Base-by-base conservation (phyloP, 2,329 filamentous ascomycete genomes). In the Aquanectria penicillioides region DNA sequence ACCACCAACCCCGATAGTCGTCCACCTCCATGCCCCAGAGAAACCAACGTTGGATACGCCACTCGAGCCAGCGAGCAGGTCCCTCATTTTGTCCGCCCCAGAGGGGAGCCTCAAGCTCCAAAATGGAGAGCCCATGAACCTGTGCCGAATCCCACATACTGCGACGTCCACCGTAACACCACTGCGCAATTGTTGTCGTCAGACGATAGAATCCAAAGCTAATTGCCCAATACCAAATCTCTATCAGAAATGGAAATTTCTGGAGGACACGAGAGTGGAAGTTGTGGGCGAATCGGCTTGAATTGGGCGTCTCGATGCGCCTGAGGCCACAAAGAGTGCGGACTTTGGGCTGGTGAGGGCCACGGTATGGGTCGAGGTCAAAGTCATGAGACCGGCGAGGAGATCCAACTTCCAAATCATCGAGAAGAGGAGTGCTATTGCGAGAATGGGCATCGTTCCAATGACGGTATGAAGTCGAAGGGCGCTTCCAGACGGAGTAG, bases 161-260 rank as follows among this genome's bases (percentile, higher is more conserved):
- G 5, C 73, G 1, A 71, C 75, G 13, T 75, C 68, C 22, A 74
- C 75, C 49, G 79, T 73, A 8, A 74, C n/a, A n/a, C n/a, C n/a
- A n/a, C n/a, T n/a, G n/a, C n/a, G n/a, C n/a, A n/a, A n/a, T n/a
- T n/a, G n/a, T n/a, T n/a, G n/a, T n/a, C n/a, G n/a, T n/a, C n/a
- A n/a, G n/a, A n/a, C n/a, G n/a, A 75, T 90, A 90, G 70, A 89
- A 87, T 40, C 82, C 78, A 63, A 88, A 84, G 68, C 87, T 89
- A 65, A 90, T 80, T 37, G 83, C 80, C 88, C 88, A 91, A 76
- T 91, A 91, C 72, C 90, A 90, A 86, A 91, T 90, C 73, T 91
- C 88, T 44, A 91, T 81, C 52, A 91, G 73, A 69, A 91, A 91
- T 5, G 89, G 88, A 28, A 75, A 89, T 69, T 87, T 88, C 71